phyloP scores from a whole-genome alignment of 352 stramenopile genomes.

The Globisporangium echinulatum region DNA sequence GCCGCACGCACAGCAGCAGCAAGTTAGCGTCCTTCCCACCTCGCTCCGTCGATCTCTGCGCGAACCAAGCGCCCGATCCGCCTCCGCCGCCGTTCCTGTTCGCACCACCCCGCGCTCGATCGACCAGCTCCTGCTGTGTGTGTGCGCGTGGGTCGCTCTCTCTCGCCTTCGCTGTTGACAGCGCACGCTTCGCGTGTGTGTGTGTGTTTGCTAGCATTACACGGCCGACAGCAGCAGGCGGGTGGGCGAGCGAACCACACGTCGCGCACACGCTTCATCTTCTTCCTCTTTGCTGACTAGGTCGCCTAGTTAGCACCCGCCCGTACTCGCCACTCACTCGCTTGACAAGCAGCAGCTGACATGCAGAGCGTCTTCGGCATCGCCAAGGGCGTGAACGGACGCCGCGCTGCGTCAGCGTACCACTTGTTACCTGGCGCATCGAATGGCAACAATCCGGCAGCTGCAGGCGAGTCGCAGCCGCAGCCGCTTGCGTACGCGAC shows the following conservation, averaged over 20 bases:
- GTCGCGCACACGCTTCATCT: neutral
- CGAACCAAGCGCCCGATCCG: neutral
- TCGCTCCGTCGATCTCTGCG: too few relatives aligned
- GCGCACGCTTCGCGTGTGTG: neutral
- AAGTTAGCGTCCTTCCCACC: too few relatives aligned
- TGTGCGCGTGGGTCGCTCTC: neutral
- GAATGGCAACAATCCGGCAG: neutral
- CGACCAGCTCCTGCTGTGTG: neutral
- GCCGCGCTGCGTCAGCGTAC: conserved; percentile 55
- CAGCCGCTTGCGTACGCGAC: neutral
- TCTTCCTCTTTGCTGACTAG: too few relatives aligned
- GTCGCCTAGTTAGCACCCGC: too few relatives aligned
- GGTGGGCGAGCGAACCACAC: neutral
- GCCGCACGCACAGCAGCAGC: too few relatives aligned
- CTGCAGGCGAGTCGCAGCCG: neutral
- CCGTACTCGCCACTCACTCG: neutral
- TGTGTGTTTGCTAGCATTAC: neutral
- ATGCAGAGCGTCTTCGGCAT: conserved; percentile 59
- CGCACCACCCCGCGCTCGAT: neutral
- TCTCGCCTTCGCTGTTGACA: neutral
- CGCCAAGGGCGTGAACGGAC: conserved; percentile 60
- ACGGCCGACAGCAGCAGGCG: neutral
- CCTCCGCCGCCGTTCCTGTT: neutral
- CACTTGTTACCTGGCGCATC: conserved; percentile 23
- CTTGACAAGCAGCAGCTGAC: neutral